Conservation (phyloP, 306 rosid species). For the Cucumis cinereus region DNA sequence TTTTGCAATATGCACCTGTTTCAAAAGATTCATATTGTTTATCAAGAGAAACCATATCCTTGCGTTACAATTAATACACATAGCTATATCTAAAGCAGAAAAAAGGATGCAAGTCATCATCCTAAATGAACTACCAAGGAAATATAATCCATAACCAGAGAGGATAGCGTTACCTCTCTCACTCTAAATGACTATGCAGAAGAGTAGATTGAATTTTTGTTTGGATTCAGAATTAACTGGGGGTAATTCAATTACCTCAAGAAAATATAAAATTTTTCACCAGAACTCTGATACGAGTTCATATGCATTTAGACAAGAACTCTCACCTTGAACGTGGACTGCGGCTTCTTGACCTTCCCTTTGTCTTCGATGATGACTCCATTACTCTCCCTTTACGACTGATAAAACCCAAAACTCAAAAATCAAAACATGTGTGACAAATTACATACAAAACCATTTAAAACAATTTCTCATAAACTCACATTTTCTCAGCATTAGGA, state of each 20-base stretch:
- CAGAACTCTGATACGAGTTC: background rate
- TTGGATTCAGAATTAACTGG: background rate
- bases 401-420: background rate
- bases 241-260: background rate
- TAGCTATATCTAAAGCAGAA: background rate
- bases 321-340: constrained; percentile 68
- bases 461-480: background rate
- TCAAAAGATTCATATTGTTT: background rate
- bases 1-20: background rate
- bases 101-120: background rate
- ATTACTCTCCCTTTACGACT: constrained; percentile 51
- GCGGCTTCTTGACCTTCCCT: constrained; percentile 44
- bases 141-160: background rate
- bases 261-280: background rate
- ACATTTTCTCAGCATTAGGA: constrained; percentile 71
- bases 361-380: constrained; percentile 39
- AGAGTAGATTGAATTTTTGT: background rate
- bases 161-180: background rate
- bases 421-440: background rate
- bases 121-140: background rate
- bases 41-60: background rate
- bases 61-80: background rate
- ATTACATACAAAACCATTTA: background rate
- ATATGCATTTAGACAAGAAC: constrained; percentile 7
- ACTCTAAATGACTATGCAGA: background rate